Percentiles rank a stretch among this genome's conserved stretches.
Evolutionary conservation across 345 rosid genomes (phyloP).

Genomic region (Populus alba): DNA sequence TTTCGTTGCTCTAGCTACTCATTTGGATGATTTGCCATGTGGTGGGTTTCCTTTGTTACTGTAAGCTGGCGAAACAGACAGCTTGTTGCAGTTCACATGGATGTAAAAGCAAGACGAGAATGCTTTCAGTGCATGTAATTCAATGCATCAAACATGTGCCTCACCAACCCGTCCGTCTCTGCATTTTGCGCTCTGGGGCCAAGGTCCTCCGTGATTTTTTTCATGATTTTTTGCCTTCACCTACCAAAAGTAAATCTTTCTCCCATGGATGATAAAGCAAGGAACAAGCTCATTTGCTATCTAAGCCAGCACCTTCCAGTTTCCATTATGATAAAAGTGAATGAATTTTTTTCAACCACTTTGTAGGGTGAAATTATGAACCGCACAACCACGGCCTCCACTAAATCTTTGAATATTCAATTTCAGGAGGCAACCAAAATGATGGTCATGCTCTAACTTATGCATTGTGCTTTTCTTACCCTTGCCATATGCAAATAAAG

Average conservation of each 20-base stretch:
- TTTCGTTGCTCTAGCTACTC: conserved; percentile 9
- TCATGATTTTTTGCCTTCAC: background rate
- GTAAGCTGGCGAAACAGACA: conserved; percentile 12
- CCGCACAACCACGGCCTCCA: background rate
- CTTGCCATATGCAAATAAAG: too few species aligned
- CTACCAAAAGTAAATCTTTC: background rate
- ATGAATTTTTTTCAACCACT: background rate
- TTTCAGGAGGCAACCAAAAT: background rate
- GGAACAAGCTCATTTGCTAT: background rate
- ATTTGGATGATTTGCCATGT: conserved; percentile 32
- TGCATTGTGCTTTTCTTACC: background rate
- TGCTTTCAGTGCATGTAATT: background rate
- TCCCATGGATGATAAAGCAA: background rate
- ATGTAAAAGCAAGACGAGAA: conserved; percentile 12
- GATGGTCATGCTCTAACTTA: background rate
- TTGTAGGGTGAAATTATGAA: background rate
- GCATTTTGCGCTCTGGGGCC: background rate
- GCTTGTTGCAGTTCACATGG: conserved; percentile 19
- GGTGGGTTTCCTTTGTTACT: conserved; percentile 9
- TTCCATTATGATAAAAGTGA: background rate
- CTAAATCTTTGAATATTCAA: background rate
- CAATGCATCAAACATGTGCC: conserved; percentile 27
- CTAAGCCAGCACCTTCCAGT: background rate
- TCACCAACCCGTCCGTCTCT: conserved; percentile 20
- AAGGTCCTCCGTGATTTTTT: background rate